These are phyloP conservation scores for Flaveria sonorensis DNA, from an alignment of 129 eudicot species.

Conservation along the genomic window DNA sequence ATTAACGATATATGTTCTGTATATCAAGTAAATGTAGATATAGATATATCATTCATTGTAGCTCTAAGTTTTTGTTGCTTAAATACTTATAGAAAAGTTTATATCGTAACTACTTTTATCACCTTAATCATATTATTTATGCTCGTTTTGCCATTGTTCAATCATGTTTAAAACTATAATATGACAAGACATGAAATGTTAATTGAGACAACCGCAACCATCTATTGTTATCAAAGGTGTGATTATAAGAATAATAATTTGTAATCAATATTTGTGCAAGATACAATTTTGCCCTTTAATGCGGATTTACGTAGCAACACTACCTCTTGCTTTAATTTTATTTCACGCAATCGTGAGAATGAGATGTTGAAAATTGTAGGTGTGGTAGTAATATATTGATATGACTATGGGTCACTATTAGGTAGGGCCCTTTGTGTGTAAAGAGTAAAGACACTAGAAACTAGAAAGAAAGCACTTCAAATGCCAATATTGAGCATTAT, in stretches of 20 bases:
- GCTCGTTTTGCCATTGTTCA: background rate
- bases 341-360: constrained; percentile 14
- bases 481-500: constrained; percentile 36
- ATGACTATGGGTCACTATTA: constrained; percentile 21
- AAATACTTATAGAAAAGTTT: background rate
- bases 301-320: background rate
- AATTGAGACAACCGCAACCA: background rate
- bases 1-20: no score
- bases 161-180: background rate
- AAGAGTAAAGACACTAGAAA: background rate
- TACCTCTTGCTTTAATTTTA: constrained; percentile 7
- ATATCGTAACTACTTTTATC: background rate
- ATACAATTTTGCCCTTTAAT: background rate
- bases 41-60: no score
- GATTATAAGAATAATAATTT: no score
- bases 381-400: constrained; percentile 20
- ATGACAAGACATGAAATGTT: background rate
- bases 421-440: constrained; percentile 26
- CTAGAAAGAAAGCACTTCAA: constrained; percentile 36
- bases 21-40: background rate
- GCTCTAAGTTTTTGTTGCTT: background rate
- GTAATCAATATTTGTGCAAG: no score
- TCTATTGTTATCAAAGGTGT: background rate
- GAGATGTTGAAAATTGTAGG: constrained; percentile 9
- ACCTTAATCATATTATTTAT: background rate